These are phyloP conservation scores for Actinomucor elegans DNA, from an alignment of 371 early-diverging fungal species.

Conservation along the genomic window DNA sequence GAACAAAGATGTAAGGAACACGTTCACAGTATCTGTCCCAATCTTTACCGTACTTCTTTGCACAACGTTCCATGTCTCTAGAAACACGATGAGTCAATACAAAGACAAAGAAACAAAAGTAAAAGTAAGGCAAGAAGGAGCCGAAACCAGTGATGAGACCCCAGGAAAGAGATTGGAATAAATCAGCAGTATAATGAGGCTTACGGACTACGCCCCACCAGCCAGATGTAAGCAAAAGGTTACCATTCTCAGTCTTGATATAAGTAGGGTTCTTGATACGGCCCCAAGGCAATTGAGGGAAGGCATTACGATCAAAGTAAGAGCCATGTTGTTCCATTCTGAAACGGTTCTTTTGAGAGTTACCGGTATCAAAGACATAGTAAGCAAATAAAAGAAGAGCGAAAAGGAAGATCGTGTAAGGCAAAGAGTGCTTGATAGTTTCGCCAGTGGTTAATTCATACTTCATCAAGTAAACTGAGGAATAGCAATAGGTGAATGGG, in stretches of 20 bases:
- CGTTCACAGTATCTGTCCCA: constrained; percentile 81
- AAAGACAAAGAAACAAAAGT: constrained; percentile 77
- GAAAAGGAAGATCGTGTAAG: constrained; percentile 44
- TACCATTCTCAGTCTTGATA: constrained; percentile 76
- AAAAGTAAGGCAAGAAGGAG: constrained; percentile 86
- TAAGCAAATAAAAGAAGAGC: constrained; percentile 41
- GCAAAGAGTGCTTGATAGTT: constrained; percentile 39
- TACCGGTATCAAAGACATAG: constrained; percentile 66
- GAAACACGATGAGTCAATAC: constrained; percentile 80
- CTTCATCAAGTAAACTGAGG: constrained; percentile 55
- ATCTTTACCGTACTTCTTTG: constrained; percentile 82
- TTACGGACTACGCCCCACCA: constrained; percentile 90
- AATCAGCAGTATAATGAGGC: constrained; percentile 86
- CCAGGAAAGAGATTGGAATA: constrained; percentile 83
- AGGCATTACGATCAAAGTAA: constrained; percentile 55
- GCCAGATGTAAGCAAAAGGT: constrained; percentile 74
- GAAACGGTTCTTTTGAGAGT: constrained; percentile 90
- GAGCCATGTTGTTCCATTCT: constrained; percentile 71
- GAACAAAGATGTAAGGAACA: constrained; percentile 81
- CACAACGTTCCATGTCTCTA: constrained; percentile 83
- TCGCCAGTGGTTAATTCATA: constrained; percentile 38
- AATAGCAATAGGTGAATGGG: constrained; percentile 62
- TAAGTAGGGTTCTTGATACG: constrained; percentile 71
- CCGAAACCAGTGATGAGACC: constrained; percentile 77
- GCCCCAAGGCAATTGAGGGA: constrained; percentile 69